Evolutionary conservation across 768 basidiomycete genomes (phyloP), one percentile per base, ranked within the genome.

Genomic region (Glaciozyma antarctica): DNA sequence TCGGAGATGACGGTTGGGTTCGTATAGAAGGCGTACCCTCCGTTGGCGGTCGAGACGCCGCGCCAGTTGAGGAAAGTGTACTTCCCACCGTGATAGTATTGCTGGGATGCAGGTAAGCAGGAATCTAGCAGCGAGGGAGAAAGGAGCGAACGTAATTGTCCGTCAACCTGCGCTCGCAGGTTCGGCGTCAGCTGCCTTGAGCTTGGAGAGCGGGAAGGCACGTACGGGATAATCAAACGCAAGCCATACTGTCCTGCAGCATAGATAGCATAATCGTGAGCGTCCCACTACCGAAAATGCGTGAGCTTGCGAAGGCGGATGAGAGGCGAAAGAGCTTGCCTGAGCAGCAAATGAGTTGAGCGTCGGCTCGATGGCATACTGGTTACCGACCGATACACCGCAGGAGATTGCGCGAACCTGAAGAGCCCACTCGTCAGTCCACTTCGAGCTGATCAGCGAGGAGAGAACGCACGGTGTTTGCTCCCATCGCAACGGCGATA

Each of bases 321-420:
- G 30, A n/a, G 24, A 21, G 17, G 58, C 32, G 32, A 32, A 41
- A 13, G 38, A 15, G 13, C 38, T 41, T 12, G 38, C 38, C 38
- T 41, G 38, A 41, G 38, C 38, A 15, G 38, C 38, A 12, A 41
- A 30, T 21, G 17, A 6, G 5, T 56, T 28, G 51, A 24, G 13
- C 26, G 32, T 1, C 5, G 41, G 60, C 58, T 21, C 21, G 56
- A 76, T 62, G 49, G 69, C 64, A 60, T 54, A 73, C 72, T 54
- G 74, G 73, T 30, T 72, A 67, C 12, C 68, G 55, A 21, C 69
- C 60, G 43, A 73, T 75, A 58, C 73, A 66, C 64, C 75, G 62
- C 47, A 72, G 69, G 57, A 76, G 61, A 1, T 73, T 45, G 1
- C 59, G 70, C 10, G 75, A 75, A 26, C 73, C 71, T 16, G 74